Percentiles rank a stretch among this genome's conserved stretches.
phyloP scores from a whole-genome alignment of 805 yeast species.

The Spathaspora passalidarum region DNA sequence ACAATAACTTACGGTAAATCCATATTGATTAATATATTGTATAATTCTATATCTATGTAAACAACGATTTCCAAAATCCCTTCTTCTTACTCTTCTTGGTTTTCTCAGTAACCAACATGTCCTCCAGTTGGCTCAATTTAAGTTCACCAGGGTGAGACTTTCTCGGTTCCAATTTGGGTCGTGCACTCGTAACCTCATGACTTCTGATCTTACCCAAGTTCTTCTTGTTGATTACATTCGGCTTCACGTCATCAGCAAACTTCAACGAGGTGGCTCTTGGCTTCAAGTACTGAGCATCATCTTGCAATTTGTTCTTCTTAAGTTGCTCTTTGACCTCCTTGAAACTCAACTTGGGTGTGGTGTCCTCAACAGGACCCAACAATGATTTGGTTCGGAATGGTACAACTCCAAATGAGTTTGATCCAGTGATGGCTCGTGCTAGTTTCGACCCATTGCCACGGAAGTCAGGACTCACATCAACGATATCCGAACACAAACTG shows the following conservation, averaged over 20 bases:
- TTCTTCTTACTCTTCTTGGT: slow-evolving; percentile 29
- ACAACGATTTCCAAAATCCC: slow-evolving; percentile 30
- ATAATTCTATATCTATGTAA: slow-evolving; percentile 15
- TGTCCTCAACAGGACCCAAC: slow-evolving; percentile 22
- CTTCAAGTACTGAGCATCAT: neutral
- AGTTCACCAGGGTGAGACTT: slow-evolving; percentile 42
- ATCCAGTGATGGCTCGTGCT: slow-evolving; percentile 42
- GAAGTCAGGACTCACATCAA: slow-evolving; percentile 36
- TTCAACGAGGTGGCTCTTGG: slow-evolving; percentile 26
- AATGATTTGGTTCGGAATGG: slow-evolving; percentile 43
- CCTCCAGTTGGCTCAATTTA: neutral
- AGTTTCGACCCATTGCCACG: slow-evolving; percentile 40
- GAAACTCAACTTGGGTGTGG: slow-evolving; percentile 5
- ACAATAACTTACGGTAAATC: too few species aligned
- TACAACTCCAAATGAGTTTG: slow-evolving; percentile 35
- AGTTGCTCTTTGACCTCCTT: slow-evolving; percentile 7
- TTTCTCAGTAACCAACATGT: slow-evolving; percentile 5
- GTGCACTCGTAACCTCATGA: slow-evolving; percentile 22
- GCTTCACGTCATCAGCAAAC: slow-evolving; percentile 21
- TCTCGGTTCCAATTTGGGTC: slow-evolving; percentile 31
- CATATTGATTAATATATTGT: too few species aligned
- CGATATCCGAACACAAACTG: slow-evolving; percentile 32
- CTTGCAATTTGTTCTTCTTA: slow-evolving; percentile 5
- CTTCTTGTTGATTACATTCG: slow-evolving; percentile 10
- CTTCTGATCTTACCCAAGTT: neutral